Conservation (phyloP, 768 basidiomycete genomes). For the Rickenella mellea region DNA sequence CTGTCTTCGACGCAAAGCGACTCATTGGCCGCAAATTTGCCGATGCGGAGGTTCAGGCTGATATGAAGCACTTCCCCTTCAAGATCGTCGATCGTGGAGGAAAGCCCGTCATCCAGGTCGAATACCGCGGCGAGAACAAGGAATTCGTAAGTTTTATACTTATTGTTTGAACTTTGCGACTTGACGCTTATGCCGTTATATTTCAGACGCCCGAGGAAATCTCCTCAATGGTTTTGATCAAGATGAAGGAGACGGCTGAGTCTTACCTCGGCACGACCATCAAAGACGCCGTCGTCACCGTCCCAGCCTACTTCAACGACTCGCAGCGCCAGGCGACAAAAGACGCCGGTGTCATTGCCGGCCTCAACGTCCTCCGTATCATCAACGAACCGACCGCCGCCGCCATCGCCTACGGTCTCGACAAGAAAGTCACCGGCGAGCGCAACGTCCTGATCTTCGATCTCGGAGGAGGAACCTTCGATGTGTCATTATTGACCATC, state of each 20-base stretch:
- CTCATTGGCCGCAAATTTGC: constrained; percentile 90
- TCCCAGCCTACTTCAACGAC: constrained; percentile 99
- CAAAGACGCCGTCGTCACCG: constrained; percentile 89
- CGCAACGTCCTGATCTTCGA: constrained; percentile 97
- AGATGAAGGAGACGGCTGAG: constrained; percentile 99
- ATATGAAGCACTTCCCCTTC: constrained; percentile 89
- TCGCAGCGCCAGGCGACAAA: constrained; percentile 98
- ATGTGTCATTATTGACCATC: constrained; percentile 93
- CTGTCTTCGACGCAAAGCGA: constrained; percentile 97
- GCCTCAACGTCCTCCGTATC: constrained; percentile 93
- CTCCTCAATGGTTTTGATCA: constrained; percentile 92
- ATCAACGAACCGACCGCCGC: constrained; percentile 99
- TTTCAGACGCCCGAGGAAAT: constrained; percentile 88
- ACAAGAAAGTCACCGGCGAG: constrained; percentile 86
- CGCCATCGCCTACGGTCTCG: constrained; percentile 96
- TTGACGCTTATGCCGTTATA: constrained; percentile 17
- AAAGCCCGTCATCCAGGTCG: constrained; percentile 82
- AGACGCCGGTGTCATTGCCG: constrained; percentile 91
- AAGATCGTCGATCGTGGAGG: constrained; percentile 76
- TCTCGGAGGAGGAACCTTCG: constrained; percentile 96
- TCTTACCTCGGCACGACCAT: constrained; percentile 83
- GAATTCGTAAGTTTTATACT: constrained; percentile 59
- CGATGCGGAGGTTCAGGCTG: constrained; percentile 73
- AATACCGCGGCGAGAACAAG: constrained; percentile 91
- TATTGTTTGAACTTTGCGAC: neutral